These are phyloP conservation scores for Hirsutella rhossiliensis DNA, from an alignment of 2,329 filamentous ascomycete genomes.

Conservation along the genomic window DNA sequence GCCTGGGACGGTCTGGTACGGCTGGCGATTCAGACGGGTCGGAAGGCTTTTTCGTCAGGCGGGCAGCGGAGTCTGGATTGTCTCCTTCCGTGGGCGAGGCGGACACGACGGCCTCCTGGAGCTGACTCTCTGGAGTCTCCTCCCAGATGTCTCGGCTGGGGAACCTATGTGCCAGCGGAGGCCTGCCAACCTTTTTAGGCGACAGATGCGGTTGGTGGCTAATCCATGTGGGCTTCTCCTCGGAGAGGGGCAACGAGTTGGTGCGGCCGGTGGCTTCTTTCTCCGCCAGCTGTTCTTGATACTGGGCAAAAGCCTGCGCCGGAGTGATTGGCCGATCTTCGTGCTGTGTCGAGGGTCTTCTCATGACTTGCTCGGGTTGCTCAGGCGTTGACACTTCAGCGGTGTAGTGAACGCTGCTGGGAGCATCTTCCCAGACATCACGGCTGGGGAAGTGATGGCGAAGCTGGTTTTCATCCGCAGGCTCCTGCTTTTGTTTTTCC, in stretches of 20 bases:
- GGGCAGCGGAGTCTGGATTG: slow-evolving; percentile 15
- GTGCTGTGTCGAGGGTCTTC: slow-evolving; percentile 14
- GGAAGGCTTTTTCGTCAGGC: slow-evolving; percentile 26
- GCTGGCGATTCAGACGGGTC: slow-evolving; percentile 27
- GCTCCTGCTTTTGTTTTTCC: slow-evolving; percentile 17
- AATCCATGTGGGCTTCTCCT: slow-evolving; percentile 30
- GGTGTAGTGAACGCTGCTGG: slow-evolving; percentile 66
- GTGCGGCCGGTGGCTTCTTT: slow-evolving; percentile 27
- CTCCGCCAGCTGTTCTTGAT: slow-evolving; percentile 53
- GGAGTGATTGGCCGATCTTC: slow-evolving; percentile 37
- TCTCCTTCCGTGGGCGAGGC: slow-evolving; percentile 16
- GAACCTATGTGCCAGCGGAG: slow-evolving; percentile 57
- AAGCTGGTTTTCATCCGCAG: slow-evolving; percentile 34
- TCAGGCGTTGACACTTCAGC: slow-evolving; percentile 76
- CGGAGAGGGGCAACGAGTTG: slow-evolving; percentile 15
- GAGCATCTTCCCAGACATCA: slow-evolving; percentile 95
- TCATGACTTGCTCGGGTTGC: slow-evolving; percentile 27
- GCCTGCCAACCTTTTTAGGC: slow-evolving; percentile 25
- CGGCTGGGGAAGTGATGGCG: slow-evolving; percentile 77
- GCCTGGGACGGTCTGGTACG: slow-evolving; percentile 42
- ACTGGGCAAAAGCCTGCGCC: slow-evolving; percentile 53
- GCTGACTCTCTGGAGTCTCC: slow-evolving; percentile 74
- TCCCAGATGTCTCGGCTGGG: slow-evolving; percentile 93
- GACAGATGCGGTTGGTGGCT: slow-evolving; percentile 36
- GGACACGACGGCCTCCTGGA: slow-evolving; percentile 63